phyloP scores from a whole-genome alignment of 202 grass and related monocot genomes.

The Setaria viridis region DNA sequence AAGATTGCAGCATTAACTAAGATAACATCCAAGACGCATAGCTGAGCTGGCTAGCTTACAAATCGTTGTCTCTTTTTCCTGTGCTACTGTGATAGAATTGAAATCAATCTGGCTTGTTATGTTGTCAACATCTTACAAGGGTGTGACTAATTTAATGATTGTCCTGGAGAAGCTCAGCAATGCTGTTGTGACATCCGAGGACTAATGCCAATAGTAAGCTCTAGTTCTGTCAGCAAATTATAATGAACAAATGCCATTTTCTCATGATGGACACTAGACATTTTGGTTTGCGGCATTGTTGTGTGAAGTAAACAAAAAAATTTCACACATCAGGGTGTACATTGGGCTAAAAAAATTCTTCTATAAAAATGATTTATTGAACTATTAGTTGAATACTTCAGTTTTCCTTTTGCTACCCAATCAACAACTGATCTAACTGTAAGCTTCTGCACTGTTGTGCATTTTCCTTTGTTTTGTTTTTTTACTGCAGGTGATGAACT shows the following conservation, averaged over 20 bases:
- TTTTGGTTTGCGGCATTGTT: neutral
- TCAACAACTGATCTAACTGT: neutral
- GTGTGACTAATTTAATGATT: conserved; percentile 21
- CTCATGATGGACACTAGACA: neutral
- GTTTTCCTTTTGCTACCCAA: neutral
- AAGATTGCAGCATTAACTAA: neutral
- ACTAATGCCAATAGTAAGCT: neutral
- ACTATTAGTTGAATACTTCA: neutral
- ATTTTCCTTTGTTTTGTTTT: neutral
- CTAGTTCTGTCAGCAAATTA: conserved; percentile 24
- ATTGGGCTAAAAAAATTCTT: neutral
- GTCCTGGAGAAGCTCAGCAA: conserved; percentile 13
- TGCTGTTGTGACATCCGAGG: neutral
- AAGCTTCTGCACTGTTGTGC: neutral
- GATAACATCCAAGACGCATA: neutral
- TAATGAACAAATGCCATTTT: neutral
- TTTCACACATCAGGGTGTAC: neutral
- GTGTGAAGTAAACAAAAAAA: neutral
- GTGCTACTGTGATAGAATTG: conserved; percentile 1
- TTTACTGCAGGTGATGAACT: conserved; percentile 67
- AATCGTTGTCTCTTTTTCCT: conserved; percentile 1
- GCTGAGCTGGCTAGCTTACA: neutral
- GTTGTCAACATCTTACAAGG: neutral
- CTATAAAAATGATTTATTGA: neutral
- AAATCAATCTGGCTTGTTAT: neutral